These are phyloP conservation scores for Lipomyces anomalus DNA, from an alignment of 805 yeast species.

Conservation along the genomic window DNA sequence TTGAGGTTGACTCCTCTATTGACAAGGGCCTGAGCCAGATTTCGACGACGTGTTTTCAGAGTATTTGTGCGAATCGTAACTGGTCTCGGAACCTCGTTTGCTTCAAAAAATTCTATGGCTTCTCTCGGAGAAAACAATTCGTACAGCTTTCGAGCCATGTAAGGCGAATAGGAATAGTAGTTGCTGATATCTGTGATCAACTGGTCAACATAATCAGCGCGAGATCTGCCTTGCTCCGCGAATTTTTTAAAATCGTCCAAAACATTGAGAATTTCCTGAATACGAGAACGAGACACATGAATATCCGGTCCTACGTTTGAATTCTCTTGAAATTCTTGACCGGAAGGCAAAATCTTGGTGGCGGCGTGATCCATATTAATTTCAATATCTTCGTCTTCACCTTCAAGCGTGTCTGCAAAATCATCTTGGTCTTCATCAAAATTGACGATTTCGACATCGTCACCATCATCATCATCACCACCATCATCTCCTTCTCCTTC, in stretches of 20 bases:
- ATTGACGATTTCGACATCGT: constrained; percentile 21
- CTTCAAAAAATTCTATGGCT: constrained; percentile 97
- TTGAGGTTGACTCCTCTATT: constrained; percentile 96
- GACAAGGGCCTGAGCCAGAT: constrained; percentile 87
- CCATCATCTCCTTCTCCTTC: constrained; percentile 22
- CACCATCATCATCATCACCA: constrained; percentile 20
- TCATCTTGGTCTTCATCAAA: constrained; percentile 20
- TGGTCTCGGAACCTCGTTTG: constrained; percentile 95
- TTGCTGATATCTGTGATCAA: constrained; percentile 79
- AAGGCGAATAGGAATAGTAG: constrained; percentile 89
- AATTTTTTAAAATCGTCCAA: constrained; percentile 79
- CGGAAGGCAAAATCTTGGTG: constrained; percentile 63
- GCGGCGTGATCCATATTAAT: constrained; percentile 53
- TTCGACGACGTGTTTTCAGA: constrained; percentile 87
- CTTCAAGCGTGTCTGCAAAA: constrained; percentile 36
- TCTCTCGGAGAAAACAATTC: constrained; percentile 89
- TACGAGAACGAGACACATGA: constrained; percentile 80
- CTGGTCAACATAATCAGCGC: constrained; percentile 76
- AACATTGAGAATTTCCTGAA: constrained; percentile 91
- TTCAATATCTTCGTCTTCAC: constrained; percentile 52
- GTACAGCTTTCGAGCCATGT: constrained; percentile 89
- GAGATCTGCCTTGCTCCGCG: constrained; percentile 79
- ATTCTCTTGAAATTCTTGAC: constrained; percentile 48
- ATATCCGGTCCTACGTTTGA: constrained; percentile 62
- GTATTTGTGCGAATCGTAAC: constrained; percentile 97